phyloP scores from a whole-genome alignment of 2,329 filamentous ascomycete species.

The Apiospora hydei region DNA sequence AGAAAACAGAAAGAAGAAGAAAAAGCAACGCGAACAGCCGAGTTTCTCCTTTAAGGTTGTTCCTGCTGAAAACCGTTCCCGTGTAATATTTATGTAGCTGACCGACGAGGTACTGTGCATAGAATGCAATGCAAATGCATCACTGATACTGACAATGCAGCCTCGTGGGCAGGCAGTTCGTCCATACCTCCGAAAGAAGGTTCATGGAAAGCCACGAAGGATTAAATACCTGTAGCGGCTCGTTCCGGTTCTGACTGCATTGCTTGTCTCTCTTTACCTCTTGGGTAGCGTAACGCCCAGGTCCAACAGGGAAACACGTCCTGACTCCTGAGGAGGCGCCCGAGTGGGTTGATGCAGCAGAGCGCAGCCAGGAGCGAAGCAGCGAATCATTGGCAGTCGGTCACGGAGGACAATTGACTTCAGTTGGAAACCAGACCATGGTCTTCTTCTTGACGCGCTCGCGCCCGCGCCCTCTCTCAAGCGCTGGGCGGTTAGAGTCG shows the following conservation, averaged over 20 bases:
- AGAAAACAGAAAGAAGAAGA: not conserved
- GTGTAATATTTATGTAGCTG: slow-evolving; percentile 4
- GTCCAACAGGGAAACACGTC: not conserved
- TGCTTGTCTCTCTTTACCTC: not conserved
- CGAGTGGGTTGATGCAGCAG: not conserved
- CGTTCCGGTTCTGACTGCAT: not conserved
- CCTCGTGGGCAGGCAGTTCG: not conserved
- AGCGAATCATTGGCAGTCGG: not conserved
- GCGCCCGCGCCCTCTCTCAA: not conserved
- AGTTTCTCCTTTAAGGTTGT: not conserved
- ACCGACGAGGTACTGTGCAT: not conserved
- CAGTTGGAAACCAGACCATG: not conserved
- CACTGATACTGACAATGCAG: not conserved
- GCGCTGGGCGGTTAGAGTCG: slow-evolving; percentile 1
- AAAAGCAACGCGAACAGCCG: not conserved
- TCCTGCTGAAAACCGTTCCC: not conserved
- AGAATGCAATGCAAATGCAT: not conserved
- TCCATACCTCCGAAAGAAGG: not conserved
- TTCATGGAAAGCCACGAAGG: not conserved
- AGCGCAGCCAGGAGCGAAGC: not conserved
- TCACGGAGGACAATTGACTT: not conserved
- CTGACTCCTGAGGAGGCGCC: not conserved
- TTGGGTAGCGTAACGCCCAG: slow-evolving; percentile 9
- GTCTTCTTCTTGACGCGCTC: not conserved
- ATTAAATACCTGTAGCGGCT: not conserved